Evolutionary conservation across 352 stramenopile species (phyloP).

Genomic region (Phytophthora agathidicida): DNA sequence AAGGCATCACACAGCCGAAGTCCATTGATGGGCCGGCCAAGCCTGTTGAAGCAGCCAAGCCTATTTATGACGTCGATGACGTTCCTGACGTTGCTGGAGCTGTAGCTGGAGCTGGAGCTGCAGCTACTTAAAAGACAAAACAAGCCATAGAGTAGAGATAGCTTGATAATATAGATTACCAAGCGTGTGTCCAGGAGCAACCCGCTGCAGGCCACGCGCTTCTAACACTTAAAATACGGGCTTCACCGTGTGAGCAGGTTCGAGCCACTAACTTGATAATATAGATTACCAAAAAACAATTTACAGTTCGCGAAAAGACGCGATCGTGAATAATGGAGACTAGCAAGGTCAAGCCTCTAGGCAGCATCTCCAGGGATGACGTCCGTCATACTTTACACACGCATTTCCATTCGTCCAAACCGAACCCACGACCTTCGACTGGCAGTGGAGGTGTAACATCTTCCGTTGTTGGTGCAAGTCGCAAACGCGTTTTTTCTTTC

Average conservation of each 20-base stretch:
- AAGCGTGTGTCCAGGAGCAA: no score
- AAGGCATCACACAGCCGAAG: neutral
- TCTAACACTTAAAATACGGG: no score
- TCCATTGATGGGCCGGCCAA: no score
- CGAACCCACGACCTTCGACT: slow-evolving; percentile 28
- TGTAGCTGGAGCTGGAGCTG: neutral
- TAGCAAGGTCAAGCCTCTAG: slow-evolving; percentile 34
- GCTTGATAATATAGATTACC: no score
- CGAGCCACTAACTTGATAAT: no score
- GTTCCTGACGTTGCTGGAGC: neutral
- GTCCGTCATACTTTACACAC: slow-evolving; percentile 70
- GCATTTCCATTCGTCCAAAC: slow-evolving; percentile 54
- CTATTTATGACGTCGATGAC: no score
- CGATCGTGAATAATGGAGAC: slow-evolving; percentile 28
- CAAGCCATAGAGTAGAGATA: no score
- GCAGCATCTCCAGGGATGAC: slow-evolving; percentile 60
- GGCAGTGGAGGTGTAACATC: neutral
- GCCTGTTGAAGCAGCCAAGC: no score
- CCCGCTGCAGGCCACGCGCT: no score
- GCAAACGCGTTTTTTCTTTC: slow-evolving; percentile 63
- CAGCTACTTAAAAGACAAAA: neutral
- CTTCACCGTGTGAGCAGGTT: no score
- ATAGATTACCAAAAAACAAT: no score
- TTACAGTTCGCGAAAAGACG: slow-evolving; percentile 18
- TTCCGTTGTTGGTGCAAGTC: slow-evolving; percentile 2